A percentile compares a stretch with the other conserved stretches of the same genome.
These are phyloP conservation scores for Candida golubevii DNA, from an alignment of 805 yeast species.

Conservation along the genomic window DNA sequence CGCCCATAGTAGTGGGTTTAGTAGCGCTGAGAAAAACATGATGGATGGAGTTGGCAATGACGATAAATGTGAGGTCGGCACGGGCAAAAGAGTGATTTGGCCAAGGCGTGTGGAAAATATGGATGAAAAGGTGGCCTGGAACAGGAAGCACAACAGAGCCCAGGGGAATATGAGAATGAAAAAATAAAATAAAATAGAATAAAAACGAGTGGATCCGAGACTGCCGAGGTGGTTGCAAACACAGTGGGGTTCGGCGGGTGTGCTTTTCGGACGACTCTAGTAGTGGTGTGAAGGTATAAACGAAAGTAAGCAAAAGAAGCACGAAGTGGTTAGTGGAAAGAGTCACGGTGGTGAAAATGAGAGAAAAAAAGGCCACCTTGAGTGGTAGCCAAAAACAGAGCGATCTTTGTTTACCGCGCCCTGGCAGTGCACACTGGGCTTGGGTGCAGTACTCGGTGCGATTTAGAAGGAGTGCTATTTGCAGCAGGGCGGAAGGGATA, in stretches of 20 bases:
- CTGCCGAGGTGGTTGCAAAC: too few relatives aligned
- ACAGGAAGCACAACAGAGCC: neutral
- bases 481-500: neutral
- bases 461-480: neutral
- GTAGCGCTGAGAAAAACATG: conserved; percentile 1
- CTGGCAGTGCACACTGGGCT: conserved; percentile 8
- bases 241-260: too few relatives aligned
- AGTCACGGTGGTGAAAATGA: neutral
- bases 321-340: neutral
- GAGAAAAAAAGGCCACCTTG: neutral
- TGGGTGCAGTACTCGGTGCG: neutral
- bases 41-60: neutral
- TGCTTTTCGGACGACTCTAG: too few relatives aligned
- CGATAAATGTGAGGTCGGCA: neutral
- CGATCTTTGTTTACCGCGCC: conserved; percentile 11
- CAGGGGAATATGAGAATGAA: neutral
- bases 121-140: neutral
- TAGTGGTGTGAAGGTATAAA: too few relatives aligned
- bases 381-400: conserved; percentile 6
- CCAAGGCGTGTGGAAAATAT: neutral
- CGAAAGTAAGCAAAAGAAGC: neutral
- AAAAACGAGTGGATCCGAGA: too few relatives aligned
- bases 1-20: conserved; percentile 7
- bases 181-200: too few relatives aligned
- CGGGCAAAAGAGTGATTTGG: neutral